Percentiles rank a stretch among this genome's conserved stretches.
Conservation (phyloP, 768 basidiomycete species). For the Coprinellus micaceus region DNA sequence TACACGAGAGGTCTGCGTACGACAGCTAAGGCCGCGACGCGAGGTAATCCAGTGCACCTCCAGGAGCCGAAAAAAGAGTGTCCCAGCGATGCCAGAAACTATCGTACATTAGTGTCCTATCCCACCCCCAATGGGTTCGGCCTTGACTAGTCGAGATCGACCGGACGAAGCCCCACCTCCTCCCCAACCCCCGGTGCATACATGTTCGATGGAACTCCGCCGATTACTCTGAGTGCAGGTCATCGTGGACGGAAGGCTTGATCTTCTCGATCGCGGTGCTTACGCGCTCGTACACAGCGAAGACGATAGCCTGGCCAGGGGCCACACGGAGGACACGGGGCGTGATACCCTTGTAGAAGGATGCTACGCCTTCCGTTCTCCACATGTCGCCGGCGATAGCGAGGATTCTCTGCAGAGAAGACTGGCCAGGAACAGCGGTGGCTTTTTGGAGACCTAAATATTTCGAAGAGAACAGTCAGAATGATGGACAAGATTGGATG, state of each 20-base stretch:
- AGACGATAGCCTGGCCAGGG: constrained; percentile 95
- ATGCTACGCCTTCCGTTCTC: constrained; percentile 77
- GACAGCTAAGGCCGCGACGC: too few relatives aligned
- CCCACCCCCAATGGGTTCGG: too few relatives aligned
- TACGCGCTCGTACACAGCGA: constrained; percentile 94
- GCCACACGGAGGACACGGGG: constrained; percentile 95
- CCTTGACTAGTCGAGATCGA: too few relatives aligned
- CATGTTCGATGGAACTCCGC: too few relatives aligned
- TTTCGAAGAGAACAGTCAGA: constrained; percentile 4
- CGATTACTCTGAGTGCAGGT: constrained; percentile 55
- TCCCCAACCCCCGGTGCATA: too few relatives aligned
- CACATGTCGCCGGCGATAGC: constrained; percentile 92
- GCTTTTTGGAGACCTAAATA: constrained; percentile 79
- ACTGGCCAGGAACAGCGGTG: constrained; percentile 65
- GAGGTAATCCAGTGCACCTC: too few relatives aligned
- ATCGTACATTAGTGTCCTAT: too few relatives aligned
- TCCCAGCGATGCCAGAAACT: too few relatives aligned
- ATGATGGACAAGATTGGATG: background rate
- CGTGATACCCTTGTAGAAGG: constrained; percentile 99
- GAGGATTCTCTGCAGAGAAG: constrained; percentile 74
- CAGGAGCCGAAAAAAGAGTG: too few relatives aligned
- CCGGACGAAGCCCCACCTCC: too few relatives aligned
- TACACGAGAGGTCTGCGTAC: too few relatives aligned
- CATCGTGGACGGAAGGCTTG: constrained; percentile 50
- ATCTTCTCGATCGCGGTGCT: constrained; percentile 70